These are phyloP conservation scores for Corniculantispora saksenae DNA, from an alignment of 2,329 filamentous ascomycete genomes.

Conservation along the genomic window DNA sequence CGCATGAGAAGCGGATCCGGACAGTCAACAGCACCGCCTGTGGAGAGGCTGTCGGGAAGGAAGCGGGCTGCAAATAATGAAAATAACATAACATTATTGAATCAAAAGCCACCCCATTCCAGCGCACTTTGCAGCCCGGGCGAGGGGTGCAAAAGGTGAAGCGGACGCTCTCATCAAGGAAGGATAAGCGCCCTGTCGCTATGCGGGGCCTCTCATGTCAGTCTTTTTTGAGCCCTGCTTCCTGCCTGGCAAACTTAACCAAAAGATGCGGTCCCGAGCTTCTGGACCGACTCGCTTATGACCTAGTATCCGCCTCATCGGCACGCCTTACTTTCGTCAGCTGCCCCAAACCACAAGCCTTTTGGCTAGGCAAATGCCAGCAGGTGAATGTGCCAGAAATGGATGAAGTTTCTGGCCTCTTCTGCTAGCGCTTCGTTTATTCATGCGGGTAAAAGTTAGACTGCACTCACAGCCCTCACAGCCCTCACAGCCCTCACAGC, in stretches of 20 bases:
- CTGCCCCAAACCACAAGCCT: neutral
- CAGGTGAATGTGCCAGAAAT: neutral
- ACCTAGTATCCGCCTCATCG: neutral
- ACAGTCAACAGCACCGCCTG: neutral
- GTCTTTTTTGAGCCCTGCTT: neutral
- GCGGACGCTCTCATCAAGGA: neutral
- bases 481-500: too few relatives aligned
- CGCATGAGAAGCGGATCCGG: neutral
- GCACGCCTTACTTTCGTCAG: neutral
- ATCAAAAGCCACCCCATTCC: neutral
- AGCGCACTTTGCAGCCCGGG: neutral
- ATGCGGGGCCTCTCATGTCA: neutral
- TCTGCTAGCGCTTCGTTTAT: constrained; percentile 6
- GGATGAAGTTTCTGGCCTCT: neutral
- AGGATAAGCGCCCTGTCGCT: constrained; percentile 14
- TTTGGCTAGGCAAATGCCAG: neutral
- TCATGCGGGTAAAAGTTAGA: neutral
- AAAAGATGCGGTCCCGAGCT: neutral
- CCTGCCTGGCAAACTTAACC: too few relatives aligned
- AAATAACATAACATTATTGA: neutral
- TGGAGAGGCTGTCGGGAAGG: neutral
- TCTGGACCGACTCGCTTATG: neutral
- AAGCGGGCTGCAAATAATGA: too few relatives aligned
- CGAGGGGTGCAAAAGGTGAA: neutral
- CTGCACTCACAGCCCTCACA: too few relatives aligned